phyloP scores from a whole-genome alignment of 2,329 filamentous ascomycete species.

The Pestalotiopsis sp. region DNA sequence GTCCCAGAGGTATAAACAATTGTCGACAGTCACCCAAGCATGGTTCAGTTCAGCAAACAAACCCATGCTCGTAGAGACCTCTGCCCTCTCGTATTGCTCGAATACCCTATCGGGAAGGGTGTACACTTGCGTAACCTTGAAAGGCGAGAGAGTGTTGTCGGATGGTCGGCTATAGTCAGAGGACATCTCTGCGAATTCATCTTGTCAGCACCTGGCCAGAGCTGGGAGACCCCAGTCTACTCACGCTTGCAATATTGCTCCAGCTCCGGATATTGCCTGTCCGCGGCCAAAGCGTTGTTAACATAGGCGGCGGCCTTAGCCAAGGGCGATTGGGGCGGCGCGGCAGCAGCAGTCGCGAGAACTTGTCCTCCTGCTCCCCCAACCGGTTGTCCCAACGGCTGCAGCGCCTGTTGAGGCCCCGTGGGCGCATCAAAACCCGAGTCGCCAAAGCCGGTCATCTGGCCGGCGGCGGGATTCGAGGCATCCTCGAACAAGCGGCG shows the following conservation, averaged over 20 bases:
- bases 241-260: slow-evolving; percentile 87
- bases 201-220: slow-evolving; percentile 29
- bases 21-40: slow-evolving; percentile 95
- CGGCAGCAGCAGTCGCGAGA: slow-evolving; percentile 25
- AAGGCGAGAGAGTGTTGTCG: slow-evolving; percentile 78
- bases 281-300: slow-evolving; percentile 73
- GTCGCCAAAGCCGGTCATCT: slow-evolving; percentile 10
- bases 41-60: slow-evolving; percentile 93
- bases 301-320: slow-evolving; percentile 81
- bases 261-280: slow-evolving; percentile 82
- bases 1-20: slow-evolving; percentile 95
- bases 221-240: slow-evolving; percentile 34
- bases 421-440: slow-evolving; percentile 19
- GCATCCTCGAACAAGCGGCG: slow-evolving; percentile 49
- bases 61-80: slow-evolving; percentile 91
- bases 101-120: slow-evolving; percentile 90
- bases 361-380: slow-evolving; percentile 19
- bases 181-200: slow-evolving; percentile 66
- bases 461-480: slow-evolving; percentile 18
- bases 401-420: slow-evolving; percentile 4
- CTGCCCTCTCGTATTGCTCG: slow-evolving; percentile 84
- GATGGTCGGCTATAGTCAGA: slow-evolving; percentile 85
- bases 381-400: not conserved
- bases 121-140: slow-evolving; percentile 83
- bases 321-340: slow-evolving; percentile 51